These are phyloP conservation scores for Calonectria montana DNA, from an alignment of 2,329 filamentous ascomycete species.

Conservation along the genomic window DNA sequence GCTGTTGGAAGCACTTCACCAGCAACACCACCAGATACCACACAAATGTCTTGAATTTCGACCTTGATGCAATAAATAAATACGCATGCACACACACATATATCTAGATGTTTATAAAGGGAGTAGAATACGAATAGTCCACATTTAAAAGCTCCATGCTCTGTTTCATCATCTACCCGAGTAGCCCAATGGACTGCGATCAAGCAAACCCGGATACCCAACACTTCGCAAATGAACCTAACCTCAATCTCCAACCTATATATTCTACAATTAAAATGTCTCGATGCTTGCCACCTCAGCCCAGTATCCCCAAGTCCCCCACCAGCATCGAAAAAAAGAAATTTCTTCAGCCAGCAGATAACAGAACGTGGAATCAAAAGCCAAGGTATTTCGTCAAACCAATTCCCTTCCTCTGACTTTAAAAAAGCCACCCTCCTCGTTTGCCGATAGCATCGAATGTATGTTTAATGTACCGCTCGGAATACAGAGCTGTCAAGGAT, in stretches of 20 bases:
- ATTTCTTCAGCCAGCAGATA: conserved; percentile 45
- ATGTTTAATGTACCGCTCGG: conserved; percentile 73
- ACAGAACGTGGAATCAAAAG: conserved; percentile 46
- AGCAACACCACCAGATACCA: background rate
- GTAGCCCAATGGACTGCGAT: background rate
- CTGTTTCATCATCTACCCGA: no score
- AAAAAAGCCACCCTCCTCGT: conserved; percentile 41
- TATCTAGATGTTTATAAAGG: no score
- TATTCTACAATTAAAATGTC: conserved; percentile 48
- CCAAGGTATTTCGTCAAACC: conserved; percentile 51
- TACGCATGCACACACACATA: no score
- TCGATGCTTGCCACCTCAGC: conserved; percentile 53
- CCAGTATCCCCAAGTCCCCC: conserved; percentile 43
- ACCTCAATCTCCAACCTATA: background rate
- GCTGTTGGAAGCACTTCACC: background rate
- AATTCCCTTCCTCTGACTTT: conserved; percentile 16
- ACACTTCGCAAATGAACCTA: no score
- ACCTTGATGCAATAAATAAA: no score
- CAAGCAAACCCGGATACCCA: background rate
- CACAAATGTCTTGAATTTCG: no score
- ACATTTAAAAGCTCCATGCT: no score
- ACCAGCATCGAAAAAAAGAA: conserved; percentile 25
- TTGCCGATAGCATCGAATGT: conserved; percentile 41
- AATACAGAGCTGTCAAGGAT: conserved; percentile 83
- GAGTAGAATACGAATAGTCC: no score